Conservation (phyloP, 768 basidiomycete species). For the Daedaleopsis nitida region DNA sequence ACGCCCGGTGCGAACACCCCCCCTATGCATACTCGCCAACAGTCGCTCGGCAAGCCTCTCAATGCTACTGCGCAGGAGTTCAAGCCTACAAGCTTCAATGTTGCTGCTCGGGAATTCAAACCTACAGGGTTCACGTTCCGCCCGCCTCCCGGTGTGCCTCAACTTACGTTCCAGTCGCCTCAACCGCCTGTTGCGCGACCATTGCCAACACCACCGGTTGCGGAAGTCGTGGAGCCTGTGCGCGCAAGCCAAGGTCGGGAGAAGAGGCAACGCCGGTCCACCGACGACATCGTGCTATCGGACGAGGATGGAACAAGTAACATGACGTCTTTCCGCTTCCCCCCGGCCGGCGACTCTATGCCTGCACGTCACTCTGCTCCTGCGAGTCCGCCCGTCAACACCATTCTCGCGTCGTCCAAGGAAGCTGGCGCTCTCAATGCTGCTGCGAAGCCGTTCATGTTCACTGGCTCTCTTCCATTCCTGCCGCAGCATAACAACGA, state of each 20-base stretch:
- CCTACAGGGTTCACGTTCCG: slow-evolving; percentile 77
- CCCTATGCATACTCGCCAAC: slow-evolving; percentile 41
- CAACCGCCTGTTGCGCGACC: slow-evolving; percentile 35
- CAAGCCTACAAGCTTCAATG: slow-evolving; percentile 72
- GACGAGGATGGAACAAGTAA: slow-evolving; percentile 45
- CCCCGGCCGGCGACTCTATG: slow-evolving; percentile 48
- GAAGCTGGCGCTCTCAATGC: slow-evolving; percentile 39
- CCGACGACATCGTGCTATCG: slow-evolving; percentile 36
- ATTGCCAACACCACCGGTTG: slow-evolving; percentile 38
- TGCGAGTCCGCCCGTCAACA: slow-evolving; percentile 34
- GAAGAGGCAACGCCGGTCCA: slow-evolving; percentile 70
- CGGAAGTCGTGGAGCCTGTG: slow-evolving; percentile 26
- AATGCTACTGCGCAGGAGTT: slow-evolving; percentile 82
- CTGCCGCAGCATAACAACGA: slow-evolving; percentile 25
- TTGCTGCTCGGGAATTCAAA: slow-evolving; percentile 79
- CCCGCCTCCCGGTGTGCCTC: slow-evolving; percentile 66
- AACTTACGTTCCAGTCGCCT: slow-evolving; percentile 45
- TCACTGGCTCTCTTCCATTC: slow-evolving; percentile 47
- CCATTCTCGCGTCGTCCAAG: slow-evolving; percentile 21
- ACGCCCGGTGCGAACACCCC: slow-evolving; percentile 32
- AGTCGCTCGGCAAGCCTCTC: slow-evolving; percentile 65
- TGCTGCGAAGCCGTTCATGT: slow-evolving; percentile 62
- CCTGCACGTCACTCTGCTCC: slow-evolving; percentile 45
- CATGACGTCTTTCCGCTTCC: slow-evolving; percentile 80
- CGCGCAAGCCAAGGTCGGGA: slow-evolving; percentile 71